phyloP scores from a whole-genome alignment of 306 rosid genomes.

The Spatholobus suberectus region DNA sequence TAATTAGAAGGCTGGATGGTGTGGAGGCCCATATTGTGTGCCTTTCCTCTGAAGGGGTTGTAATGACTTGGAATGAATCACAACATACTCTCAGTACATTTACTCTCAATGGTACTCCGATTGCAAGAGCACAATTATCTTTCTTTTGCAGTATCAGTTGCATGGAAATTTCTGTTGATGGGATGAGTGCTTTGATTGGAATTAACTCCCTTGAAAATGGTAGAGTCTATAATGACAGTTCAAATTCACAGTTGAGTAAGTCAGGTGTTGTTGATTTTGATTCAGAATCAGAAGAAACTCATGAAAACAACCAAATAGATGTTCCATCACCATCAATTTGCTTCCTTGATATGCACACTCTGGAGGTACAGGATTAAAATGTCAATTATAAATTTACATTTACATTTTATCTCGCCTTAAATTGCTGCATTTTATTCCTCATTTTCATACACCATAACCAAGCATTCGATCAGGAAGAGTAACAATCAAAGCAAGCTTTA shows the following conservation, averaged over 20 bases:
- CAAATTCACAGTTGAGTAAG: slow-evolving; percentile 56
- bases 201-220: slow-evolving; percentile 64
- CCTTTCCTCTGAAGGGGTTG: slow-evolving; percentile 88
- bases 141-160: slow-evolving; percentile 72
- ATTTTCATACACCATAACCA: slow-evolving; percentile 23
- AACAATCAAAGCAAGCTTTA: slow-evolving; percentile 19
- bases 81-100: slow-evolving; percentile 77
- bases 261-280: slow-evolving; percentile 51
- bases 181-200: slow-evolving; percentile 87
- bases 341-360: slow-evolving; percentile 84
- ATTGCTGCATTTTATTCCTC: slow-evolving; percentile 36
- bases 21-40: slow-evolving; percentile 84
- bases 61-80: slow-evolving; percentile 83
- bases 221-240: slow-evolving; percentile 43
- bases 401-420: slow-evolving; percentile 27
- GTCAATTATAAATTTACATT: slow-evolving; percentile 26
- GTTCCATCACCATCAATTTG: slow-evolving; percentile 85
- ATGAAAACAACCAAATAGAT: slow-evolving; percentile 61
- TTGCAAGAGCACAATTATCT: slow-evolving; percentile 67
- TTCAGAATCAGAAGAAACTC: slow-evolving; percentile 55
- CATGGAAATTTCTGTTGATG: slow-evolving; percentile 88
- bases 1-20: slow-evolving; percentile 81
- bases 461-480: slow-evolving; percentile 7
- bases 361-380: slow-evolving; percentile 69
- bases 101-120: slow-evolving; percentile 80